Base-by-base conservation (phyloP, 73 alveolate species). In the Stentor roeselii region DNA sequence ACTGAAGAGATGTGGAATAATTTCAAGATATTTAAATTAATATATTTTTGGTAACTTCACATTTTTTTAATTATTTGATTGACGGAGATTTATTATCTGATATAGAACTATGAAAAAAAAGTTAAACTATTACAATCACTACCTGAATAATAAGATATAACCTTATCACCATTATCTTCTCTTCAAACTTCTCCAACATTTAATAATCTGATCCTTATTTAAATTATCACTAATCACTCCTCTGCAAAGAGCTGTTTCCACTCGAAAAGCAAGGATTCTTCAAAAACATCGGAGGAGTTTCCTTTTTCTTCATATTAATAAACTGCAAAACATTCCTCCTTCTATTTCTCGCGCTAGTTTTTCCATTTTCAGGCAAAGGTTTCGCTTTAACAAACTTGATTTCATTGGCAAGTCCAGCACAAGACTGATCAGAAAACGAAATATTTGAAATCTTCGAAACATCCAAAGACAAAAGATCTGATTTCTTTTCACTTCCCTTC, bases 251-350 rank as follows among this genome's bases (percentile, higher is more conserved):
- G 67, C 67, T 21, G 30, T 50, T 21, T 11, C 21, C 21, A 50
- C 21, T 50, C 30, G 30, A 6, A 50, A 50, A 50, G 67, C 67
- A 50, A 11, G 67, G 67, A 21, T 50, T 50, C 21, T 50, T 50
- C 67, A 50, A 50, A 50, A 50, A 50, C 67, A 50, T 50, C 67
- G 67, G 67, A 50, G 67, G 67, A 6, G 21, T 50, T 50, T 50
- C 67, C 67, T 50, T 50, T 21, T 50, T 50, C 67, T 21, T 50
- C 67, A 6, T 21, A 6, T 11, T 50, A 50, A 50, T 50, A 50
- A 50, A 11, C 21, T 50, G 6, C 6, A 11, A 50, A 50, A 11
- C 6, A 50, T 50, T 21, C 67, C 6, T 11, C 30, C 67, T 50
- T 50, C 21, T 50, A 11, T 50, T 50, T 50, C 21, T 50, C 67